A percentile compares a stretch with the other conserved stretches of the same genome.
These are phyloP conservation scores for Trichoderma sp. DNA, from an alignment of 2,329 filamentous ascomycete species.

Conservation along the genomic window DNA sequence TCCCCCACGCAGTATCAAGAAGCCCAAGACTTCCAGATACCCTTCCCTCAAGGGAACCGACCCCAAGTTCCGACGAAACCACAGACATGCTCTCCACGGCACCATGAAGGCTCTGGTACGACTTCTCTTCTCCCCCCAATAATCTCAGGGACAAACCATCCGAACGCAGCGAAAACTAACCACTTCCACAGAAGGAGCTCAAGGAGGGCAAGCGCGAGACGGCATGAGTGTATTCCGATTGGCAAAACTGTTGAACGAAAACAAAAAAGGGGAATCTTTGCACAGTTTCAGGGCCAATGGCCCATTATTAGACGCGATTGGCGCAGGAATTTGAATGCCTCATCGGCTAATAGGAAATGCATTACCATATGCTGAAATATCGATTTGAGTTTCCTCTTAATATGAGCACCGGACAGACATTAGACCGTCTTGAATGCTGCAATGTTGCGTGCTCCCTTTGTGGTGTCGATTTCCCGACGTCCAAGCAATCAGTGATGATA, in stretches of 20 bases:
- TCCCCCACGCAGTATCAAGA: slow-evolving; percentile 80
- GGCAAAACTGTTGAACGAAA: neutral
- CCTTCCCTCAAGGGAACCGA: slow-evolving; percentile 98
- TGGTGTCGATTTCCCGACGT: neutral
- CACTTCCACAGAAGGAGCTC: slow-evolving; percentile 77
- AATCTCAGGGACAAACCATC: neutral
- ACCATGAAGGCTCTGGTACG: slow-evolving; percentile 96
- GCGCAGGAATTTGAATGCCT: slow-evolving; percentile 21
- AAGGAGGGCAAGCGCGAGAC: slow-evolving; percentile 93
- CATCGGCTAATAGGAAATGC: slow-evolving; percentile 18
- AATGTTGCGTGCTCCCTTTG: neutral
- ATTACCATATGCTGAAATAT: slow-evolving; percentile 21
- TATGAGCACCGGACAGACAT: slow-evolving; percentile 9
- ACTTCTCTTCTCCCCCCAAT: slow-evolving; percentile 30
- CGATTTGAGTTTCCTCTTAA: slow-evolving; percentile 17
- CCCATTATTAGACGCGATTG: slow-evolving; percentile 20
- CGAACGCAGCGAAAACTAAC: slow-evolving; percentile 35
- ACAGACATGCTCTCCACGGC: slow-evolving; percentile 99
- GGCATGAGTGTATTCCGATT: slow-evolving; percentile 56
- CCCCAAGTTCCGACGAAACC: slow-evolving; percentile 99
- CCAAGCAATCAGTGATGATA: neutral
- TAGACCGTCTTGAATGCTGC: neutral
- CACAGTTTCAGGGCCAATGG: slow-evolving; percentile 7
- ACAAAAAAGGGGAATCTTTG: slow-evolving; percentile 9
- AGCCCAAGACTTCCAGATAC: slow-evolving; percentile 99